Evolutionary conservation across 192 early-diverging fungal genomes (phyloP).

Genomic region (Coemansia sp.): DNA sequence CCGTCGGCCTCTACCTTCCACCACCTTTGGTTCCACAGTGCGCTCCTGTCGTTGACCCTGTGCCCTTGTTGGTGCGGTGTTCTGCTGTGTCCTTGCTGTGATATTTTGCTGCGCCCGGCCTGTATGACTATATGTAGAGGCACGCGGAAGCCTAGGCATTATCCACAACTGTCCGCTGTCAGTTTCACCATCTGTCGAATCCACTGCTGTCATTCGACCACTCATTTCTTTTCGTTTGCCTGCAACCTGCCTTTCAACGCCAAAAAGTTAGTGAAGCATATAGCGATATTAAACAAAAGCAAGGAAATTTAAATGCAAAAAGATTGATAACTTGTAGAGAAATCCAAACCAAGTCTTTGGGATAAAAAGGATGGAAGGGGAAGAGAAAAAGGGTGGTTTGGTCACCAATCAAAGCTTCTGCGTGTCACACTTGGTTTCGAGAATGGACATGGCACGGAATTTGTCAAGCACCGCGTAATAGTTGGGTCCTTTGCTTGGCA

Average conservation of each 20-base stretch:
- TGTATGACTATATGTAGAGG: conserved; percentile 1
- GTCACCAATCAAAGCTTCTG: conserved; percentile 8
- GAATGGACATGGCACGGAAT: conserved; percentile 49
- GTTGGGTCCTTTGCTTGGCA: conserved; percentile 15
- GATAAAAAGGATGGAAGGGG: not conserved
- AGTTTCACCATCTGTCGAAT: conserved; percentile 17
- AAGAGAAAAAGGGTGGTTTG: not conserved
- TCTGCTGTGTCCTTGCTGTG: not conserved
- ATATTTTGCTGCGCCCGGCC: conserved; percentile 10
- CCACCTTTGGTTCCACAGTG: conserved; percentile 1
- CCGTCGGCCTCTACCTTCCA: not conserved
- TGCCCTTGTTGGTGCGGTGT: not conserved
- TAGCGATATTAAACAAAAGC: no score
- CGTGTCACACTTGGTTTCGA: conserved; percentile 30
- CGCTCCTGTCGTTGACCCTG: conserved; percentile 2
- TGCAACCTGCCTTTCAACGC: no score
- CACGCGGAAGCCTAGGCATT: conserved; percentile 35
- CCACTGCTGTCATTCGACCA: not conserved
- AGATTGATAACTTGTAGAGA: not conserved
- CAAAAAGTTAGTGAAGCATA: not conserved
- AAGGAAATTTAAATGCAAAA: not conserved
- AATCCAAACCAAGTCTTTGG: not conserved
- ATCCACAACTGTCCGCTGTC: conserved; percentile 52
- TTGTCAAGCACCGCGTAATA: conserved; percentile 51
- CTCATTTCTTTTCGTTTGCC: not conserved